Evolutionary conservation across 2,329 filamentous ascomycete species (phyloP).

Genomic region (Trichoderma brevicompactum): DNA sequence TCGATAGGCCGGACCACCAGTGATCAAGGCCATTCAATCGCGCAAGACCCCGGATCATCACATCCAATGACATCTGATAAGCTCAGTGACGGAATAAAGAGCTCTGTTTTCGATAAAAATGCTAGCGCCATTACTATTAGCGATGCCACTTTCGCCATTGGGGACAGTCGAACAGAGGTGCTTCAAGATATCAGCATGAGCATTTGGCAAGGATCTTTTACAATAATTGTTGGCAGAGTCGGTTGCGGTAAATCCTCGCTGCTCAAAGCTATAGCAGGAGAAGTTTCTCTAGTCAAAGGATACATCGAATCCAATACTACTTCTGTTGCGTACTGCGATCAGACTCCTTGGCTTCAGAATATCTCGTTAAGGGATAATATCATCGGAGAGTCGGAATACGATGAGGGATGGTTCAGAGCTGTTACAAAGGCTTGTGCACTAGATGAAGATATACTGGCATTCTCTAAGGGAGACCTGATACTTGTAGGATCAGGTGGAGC

Average conservation of each 20-base stretch:
- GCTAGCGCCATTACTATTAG: too few species aligned
- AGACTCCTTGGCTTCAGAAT: constrained; percentile 16
- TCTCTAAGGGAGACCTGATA: not conserved
- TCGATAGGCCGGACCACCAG: too few species aligned
- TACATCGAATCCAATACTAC: not conserved
- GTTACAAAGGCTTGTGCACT: not conserved
- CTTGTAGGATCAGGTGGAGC: not conserved
- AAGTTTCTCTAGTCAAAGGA: not conserved
- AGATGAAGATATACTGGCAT: not conserved
- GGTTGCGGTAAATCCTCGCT: constrained; percentile 17
- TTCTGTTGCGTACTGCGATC: not conserved
- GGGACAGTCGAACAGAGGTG: too few species aligned
- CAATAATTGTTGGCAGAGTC: not conserved
- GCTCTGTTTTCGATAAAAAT: too few species aligned
- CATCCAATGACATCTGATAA: too few species aligned
- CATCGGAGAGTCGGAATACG: not conserved
- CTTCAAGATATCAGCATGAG: not conserved
- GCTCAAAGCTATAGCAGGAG: not conserved
- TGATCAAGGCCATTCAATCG: too few species aligned
- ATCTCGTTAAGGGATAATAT: not conserved
- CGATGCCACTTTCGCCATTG: too few species aligned
- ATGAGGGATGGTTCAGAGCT: not conserved
- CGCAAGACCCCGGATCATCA: too few species aligned
- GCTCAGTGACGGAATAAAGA: too few species aligned
- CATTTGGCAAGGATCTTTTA: not conserved